These are phyloP conservation scores for Karstenula rhodostoma DNA, from an alignment of 2,329 filamentous ascomycete species.

Conservation along the genomic window DNA sequence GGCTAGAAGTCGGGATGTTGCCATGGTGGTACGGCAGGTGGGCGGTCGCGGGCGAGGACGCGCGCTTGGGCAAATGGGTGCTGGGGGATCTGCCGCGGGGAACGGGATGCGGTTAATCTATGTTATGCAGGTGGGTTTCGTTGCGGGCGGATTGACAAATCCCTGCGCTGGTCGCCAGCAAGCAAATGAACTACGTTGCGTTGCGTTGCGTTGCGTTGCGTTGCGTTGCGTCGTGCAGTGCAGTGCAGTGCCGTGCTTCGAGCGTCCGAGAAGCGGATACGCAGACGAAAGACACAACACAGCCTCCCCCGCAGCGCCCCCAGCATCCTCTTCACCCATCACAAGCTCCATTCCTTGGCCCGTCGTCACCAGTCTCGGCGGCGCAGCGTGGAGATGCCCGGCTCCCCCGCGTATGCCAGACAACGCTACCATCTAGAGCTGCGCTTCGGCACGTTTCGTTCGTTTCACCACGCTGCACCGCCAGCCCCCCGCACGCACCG, in stretches of 20 bases:
- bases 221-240: no score
- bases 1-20: conserved; percentile 36
- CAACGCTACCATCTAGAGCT: not conserved
- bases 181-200: not conserved
- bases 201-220: no score
- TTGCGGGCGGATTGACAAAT: not conserved
- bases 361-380: conserved; percentile 6
- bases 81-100: conserved; percentile 1
- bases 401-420: conserved; percentile 2
- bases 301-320: conserved; percentile 2
- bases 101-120: not conserved
- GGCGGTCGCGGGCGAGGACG: conserved; percentile 9
- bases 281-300: not conserved
- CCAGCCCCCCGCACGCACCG: no score
- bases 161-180: not conserved
- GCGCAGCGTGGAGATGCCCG: no score
- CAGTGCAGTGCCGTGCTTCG: not conserved
- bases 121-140: not conserved
- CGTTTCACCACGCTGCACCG: no score
- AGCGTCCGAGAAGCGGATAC: not conserved
- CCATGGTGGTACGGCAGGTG: conserved; percentile 2
- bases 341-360: conserved; percentile 5
- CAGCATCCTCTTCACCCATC: not conserved
- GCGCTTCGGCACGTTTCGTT: no score
- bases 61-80: not conserved